Base-by-base conservation (phyloP, 768 basidiomycete species). In the Tricholoma sp. region DNA sequence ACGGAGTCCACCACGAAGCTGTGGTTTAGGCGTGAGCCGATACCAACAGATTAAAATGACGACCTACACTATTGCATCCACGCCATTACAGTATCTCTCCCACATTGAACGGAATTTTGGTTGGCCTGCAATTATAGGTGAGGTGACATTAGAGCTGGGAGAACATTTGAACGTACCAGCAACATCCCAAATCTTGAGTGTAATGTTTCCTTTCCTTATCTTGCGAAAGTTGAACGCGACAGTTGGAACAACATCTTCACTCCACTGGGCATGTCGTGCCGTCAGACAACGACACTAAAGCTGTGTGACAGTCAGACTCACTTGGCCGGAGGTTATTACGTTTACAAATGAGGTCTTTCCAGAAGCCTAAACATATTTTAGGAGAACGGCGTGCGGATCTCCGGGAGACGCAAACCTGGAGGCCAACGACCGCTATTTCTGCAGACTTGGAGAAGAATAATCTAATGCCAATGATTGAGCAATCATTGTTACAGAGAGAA, bases 291-390 rank as follows among this genome's bases (percentile, higher is more conserved):
- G 14, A 49, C 10, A 45, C 9, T 21, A 21, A 52, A 27, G 9
- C 32, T 18, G 21, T 34, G 10, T 49, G 24, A 49, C 8, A n/a
- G 8, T 22, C 55, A 55, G 54, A 65, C 72, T 61, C 53, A 86
- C 89, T 76, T 90, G 89, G 63, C 88, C 89, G n/a, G 85, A 89
- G 4, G 88, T 88, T 19, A 97, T 83, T 10, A 95, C 89, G 67
- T 96, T 94, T 27, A 95, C 91, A 54, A 97, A 91, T 9, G 91
- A 94, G 3, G 94, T 96, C 76, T 97, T 96, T 46, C 94, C 94
- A 2, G 92, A 94, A 3, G 94, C 92, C 91, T 96, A 58, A 32
- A 16, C 32, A 37, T 19, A 6, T 16, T 54, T 60, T 18, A 55
- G 61, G 53, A 21, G 12, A 31, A 16, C 31, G 34, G 29, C 41